phyloP scores from a whole-genome alignment of 2,329 filamentous ascomycete species.

The Epichloe gansuensis region DNA sequence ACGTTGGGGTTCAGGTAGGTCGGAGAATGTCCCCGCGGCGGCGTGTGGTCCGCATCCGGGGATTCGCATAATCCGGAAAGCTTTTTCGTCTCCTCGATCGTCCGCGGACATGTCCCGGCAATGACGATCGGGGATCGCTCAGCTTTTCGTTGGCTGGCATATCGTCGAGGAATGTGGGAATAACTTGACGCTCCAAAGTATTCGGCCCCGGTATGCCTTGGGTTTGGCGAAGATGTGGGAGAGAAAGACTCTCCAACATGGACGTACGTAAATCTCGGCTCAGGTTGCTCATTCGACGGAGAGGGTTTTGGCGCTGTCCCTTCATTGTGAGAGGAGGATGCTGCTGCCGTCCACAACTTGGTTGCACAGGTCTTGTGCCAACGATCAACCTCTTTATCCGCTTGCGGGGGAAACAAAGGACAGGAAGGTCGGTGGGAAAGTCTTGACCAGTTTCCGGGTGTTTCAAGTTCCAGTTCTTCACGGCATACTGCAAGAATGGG shows the following conservation, averaged over 20 bases:
- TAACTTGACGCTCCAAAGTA: constrained; percentile 26
- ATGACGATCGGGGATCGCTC: constrained; percentile 23
- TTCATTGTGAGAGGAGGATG: constrained; percentile 11
- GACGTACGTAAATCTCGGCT: constrained; percentile 27
- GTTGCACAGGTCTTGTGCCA: constrained; percentile 77
- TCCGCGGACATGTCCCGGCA: constrained; percentile 28
- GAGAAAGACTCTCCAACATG: constrained; percentile 21
- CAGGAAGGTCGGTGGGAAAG: constrained; percentile 50
- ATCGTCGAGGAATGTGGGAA: constrained; percentile 28
- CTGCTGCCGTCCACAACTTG: constrained; percentile 51
- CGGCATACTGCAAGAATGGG: constrained; percentile 68
- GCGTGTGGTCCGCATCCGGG: constrained; percentile 18
- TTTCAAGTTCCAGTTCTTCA: constrained; percentile 62
- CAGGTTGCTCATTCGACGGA: constrained; percentile 17
- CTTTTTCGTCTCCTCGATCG: constrained; percentile 33
- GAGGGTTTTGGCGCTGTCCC: constrained; percentile 8
- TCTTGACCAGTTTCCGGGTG: constrained; percentile 61
- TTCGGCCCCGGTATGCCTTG: constrained; percentile 19
- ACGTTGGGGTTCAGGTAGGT: constrained; percentile 24
- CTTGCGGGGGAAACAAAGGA: constrained; percentile 50
- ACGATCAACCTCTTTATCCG: constrained; percentile 67
- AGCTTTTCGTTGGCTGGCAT: constrained; percentile 18
- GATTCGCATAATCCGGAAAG: constrained; percentile 37
- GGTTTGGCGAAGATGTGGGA: constrained; percentile 13
- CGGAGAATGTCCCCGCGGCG: constrained; percentile 16